A percentile compares a stretch with the other conserved stretches of the same genome.
phyloP scores from a whole-genome alignment of 1,139 yeast species.

The Hyphopichia fennica region DNA sequence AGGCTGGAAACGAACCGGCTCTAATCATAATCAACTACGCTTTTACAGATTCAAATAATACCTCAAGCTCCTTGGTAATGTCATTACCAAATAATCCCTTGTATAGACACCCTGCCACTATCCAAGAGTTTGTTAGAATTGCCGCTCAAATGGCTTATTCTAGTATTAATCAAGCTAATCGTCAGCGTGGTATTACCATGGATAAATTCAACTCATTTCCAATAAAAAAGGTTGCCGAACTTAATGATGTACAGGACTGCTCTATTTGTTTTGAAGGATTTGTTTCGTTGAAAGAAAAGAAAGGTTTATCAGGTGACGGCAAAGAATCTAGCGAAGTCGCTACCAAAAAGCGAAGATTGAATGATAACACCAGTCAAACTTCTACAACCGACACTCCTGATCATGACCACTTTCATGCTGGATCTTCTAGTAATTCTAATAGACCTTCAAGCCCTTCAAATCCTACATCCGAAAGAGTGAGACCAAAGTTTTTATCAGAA shows the following conservation, averaged over 20 bases:
- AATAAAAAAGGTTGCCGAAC: constrained; percentile 25
- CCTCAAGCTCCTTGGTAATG: constrained; percentile 57
- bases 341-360: constrained; percentile 6
- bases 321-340: background rate
- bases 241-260: constrained; percentile 41
- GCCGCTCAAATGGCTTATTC: constrained; percentile 72
- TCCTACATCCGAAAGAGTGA: background rate
- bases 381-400: background rate
- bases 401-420: constrained; percentile 9
- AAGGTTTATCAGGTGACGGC: background rate
- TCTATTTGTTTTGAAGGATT: constrained; percentile 70
- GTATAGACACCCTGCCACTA: constrained; percentile 52
- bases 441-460: constrained; percentile 4
- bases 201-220: constrained; percentile 54
- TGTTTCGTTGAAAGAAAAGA: constrained; percentile 14
- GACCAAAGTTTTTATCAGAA: constrained; percentile 23
- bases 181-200: constrained; percentile 50
- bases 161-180: constrained; percentile 45
- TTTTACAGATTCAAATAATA: constrained; percentile 43
- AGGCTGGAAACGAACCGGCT: constrained; percentile 19
- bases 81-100: constrained; percentile 40
- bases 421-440: background rate
- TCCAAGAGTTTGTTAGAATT: constrained; percentile 58
- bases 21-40: constrained; percentile 47
- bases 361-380: background rate